Percentiles rank a stretch among this genome's conserved stretches.
phyloP scores from a whole-genome alignment of 805 yeast genomes.

The Candida sanyiensis region DNA sequence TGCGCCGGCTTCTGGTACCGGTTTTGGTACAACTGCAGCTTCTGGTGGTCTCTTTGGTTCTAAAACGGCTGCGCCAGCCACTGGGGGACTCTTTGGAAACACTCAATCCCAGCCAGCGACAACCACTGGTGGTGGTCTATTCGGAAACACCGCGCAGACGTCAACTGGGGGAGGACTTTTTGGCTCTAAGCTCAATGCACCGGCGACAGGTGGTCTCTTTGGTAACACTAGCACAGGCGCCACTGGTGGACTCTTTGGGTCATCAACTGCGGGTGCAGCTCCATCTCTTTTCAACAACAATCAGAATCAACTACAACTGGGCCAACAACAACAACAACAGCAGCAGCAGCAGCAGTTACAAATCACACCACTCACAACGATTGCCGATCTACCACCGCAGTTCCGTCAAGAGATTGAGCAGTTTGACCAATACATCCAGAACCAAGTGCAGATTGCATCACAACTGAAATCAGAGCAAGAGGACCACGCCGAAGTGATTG shows the following conservation, averaged over 20 bases:
- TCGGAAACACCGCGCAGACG: conserved; percentile 4
- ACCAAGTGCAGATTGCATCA: conserved; percentile 68
- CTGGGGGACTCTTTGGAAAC: conserved; percentile 4
- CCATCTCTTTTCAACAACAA: conserved; percentile 27
- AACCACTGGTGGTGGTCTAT: conserved; percentile 10
- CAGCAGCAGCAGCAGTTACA: conserved; percentile 40
- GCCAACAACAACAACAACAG: conserved; percentile 32
- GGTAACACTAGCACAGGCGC: too few species aligned
- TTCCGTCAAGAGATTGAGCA: conserved; percentile 63
- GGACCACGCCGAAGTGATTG: conserved; percentile 60
- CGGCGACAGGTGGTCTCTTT: conserved; percentile 21
- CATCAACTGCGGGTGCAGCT: conserved; percentile 14
- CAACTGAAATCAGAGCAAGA: conserved; percentile 53
- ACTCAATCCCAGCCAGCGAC: background rate
- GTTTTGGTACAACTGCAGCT: conserved; percentile 12
- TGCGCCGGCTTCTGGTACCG: too few species aligned
- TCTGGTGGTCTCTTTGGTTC: conserved; percentile 32
- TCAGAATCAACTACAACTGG: conserved; percentile 18
- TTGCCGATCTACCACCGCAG: conserved; percentile 68
- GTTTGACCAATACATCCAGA: conserved; percentile 64
- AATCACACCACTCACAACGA: conserved; percentile 68
- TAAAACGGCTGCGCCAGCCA: conserved; percentile 4
- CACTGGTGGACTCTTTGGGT: too few species aligned
- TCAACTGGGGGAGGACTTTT: conserved; percentile 9
- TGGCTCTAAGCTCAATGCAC: conserved; percentile 10